Conservation (phyloP, 106 monocot species). For the Dendrobium nobile region DNA sequence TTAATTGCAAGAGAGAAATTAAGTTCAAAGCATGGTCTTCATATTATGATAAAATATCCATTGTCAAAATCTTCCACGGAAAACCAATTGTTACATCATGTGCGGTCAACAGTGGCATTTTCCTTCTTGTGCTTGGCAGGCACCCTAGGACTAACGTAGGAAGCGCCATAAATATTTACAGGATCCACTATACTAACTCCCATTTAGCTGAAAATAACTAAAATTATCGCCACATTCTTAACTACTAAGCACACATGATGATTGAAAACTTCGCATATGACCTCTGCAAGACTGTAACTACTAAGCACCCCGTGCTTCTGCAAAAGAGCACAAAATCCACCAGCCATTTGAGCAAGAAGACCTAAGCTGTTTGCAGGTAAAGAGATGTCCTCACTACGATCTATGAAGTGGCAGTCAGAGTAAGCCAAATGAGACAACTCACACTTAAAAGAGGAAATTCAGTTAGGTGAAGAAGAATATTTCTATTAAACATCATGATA, state of each 20-base stretch:
- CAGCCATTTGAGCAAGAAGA: neutral
- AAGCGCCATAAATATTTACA: neutral
- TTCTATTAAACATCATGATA: neutral
- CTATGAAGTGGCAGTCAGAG: neutral
- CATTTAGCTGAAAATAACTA: neutral
- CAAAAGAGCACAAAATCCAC: neutral
- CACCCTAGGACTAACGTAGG: neutral
- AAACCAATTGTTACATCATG: neutral
- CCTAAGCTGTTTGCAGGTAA: neutral
- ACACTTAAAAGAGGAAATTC: neutral
- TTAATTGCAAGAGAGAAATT: no score
- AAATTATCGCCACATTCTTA: neutral
- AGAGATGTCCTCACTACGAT: neutral
- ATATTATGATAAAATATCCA: no score
- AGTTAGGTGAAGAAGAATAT: neutral
- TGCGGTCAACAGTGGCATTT: neutral
- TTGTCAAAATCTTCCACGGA: no score
- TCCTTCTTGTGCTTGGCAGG: neutral
- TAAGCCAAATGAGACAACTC: neutral
- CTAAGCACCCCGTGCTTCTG: neutral
- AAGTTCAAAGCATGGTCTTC: no score
- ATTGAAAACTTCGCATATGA: neutral
- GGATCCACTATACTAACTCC: no score
- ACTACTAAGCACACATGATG: neutral
- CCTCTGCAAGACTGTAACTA: neutral